Base-by-base conservation (phyloP, 805 yeast species). In the Candida quercuum region DNA sequence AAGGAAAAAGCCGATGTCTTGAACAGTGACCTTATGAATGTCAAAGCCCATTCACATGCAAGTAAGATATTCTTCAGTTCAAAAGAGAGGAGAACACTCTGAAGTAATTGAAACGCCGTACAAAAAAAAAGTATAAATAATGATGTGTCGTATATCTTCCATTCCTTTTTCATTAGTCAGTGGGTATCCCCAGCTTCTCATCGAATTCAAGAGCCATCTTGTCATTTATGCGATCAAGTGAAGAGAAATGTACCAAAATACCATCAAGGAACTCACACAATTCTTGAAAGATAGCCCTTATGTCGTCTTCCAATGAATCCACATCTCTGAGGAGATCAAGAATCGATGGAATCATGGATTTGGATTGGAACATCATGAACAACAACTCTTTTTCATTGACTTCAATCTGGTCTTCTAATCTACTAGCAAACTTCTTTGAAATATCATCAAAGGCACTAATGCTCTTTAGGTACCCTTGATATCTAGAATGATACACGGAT, bases 281-380 rank as follows among this genome's bases (percentile, higher is more conserved):
- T 10, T 40, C 40, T 4, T n/a, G 13, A 18, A 38, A 44, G 26
- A 33, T 41, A 3, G 17, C 4, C 4, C 11, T 23, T 4, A 44
- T 41, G 14, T 41, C 47, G 27, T 38, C 39, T 13, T 36, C 45
- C 5, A 41, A 8, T 2, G 14, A 5, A 22, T 44, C 47, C 23
- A 39, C 47, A 24, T 44, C 40, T 27, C 28, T 36, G 11, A 44
- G 33, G 2, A 44, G 20, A 5, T 39, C 45, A 19, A 41, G 26
- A 3, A 38, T 37, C 8, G 39, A 36, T 6, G 40, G 39, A 1
- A 44, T 28, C 15, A 44, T 12, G 9, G 38, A 19, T 11, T 32
- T 32, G 8, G 42, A 35, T 30, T 32, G 25, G 14, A 41, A 17
- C 13, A 40, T 26, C 22, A 36, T 21, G 14, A 25, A 14, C 12